Evolutionary conservation across 208 protist species (phyloP).

Genomic region (Herpetomonas samuelpessoai): DNA sequence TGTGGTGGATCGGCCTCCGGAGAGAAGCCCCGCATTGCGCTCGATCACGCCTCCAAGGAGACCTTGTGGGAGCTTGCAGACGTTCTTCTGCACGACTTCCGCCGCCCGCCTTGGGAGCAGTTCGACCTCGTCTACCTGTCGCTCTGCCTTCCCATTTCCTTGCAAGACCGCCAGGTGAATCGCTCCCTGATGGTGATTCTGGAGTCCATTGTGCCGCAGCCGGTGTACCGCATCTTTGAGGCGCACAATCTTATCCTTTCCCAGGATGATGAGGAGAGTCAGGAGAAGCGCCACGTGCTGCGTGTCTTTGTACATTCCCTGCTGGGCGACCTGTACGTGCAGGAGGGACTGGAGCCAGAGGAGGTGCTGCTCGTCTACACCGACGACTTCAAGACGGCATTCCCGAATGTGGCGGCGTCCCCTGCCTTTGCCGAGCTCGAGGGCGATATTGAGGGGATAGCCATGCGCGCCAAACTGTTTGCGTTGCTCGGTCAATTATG

Average conservation of each 20-base stretch:
- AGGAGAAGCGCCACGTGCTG: conserved; percentile 26
- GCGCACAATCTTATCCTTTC: conserved; percentile 39
- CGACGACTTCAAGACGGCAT: conserved; percentile 55
- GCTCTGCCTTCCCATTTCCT: conserved; percentile 57
- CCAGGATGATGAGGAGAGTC: conserved; percentile 18
- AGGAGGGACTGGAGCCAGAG: conserved; percentile 41
- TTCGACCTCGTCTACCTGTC: conserved; percentile 79
- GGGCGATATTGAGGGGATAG: conserved; percentile 34
- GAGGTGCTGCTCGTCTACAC: conserved; percentile 69
- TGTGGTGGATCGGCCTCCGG: conserved; percentile 27
- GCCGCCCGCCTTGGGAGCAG: conserved; percentile 46
- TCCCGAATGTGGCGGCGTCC: conserved; percentile 39
- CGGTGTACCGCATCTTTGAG: conserved; percentile 74
- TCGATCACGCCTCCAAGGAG: background rate
- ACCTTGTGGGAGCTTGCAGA: conserved; percentile 38
- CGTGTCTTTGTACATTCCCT: conserved; percentile 49
- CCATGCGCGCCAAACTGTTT: conserved; percentile 59
- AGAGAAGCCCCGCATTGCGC: background rate
- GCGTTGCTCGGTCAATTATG: conserved; percentile 58
- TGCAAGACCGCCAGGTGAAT: conserved; percentile 35
- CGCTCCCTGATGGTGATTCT: conserved; percentile 65
- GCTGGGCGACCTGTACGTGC: conserved; percentile 39
- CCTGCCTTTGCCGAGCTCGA: conserved; percentile 51
- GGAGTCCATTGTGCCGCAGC: conserved; percentile 52
- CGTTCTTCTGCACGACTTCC: conserved; percentile 53